Base-by-base conservation (phyloP, 208 protist genomes). In the Leishmania arabica region DNA sequence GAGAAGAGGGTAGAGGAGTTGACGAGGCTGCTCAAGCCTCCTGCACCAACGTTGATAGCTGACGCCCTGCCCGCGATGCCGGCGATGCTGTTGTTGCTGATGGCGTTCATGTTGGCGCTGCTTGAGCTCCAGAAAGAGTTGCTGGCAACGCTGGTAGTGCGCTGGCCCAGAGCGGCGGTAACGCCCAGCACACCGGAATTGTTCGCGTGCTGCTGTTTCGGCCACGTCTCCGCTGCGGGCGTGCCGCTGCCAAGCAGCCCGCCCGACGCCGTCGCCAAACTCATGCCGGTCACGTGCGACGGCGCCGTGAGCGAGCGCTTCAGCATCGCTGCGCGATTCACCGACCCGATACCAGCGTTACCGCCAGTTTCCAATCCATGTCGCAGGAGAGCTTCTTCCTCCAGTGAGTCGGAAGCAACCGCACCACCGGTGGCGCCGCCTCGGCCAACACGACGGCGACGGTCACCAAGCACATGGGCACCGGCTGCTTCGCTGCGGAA, bases 281-380 rank as follows among this genome's bases (percentile, higher is more conserved):
- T 70, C 73, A 71, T 68, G n/a, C 51, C 73, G 6, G 47, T 62
- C 1, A 85, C 65, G 7, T 31, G 21, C n/a, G 82, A 79, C 27
- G 82, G 78, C 56, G 82, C 82, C 0, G 82, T 85, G 21, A 51
- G 19, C 21, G 77, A 79, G 19, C 56, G 72, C 37, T 68, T 47
- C 60, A 58, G 60, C n/a, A 66, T n/a, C 45, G 40, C 11, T 15
- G 40, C 37, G 3, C n/a, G 42, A 21, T 9, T 37, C 58, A 27
- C n/a, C 58, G 62, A 24, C 56, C 45, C 31, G 45, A 27, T 34
- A 51, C 5, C 75, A 8, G 45, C 31, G 42, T 8, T 24, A 6
- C 17, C 72, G 21, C 72, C 66, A 49, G 19, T 37, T 13, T 17
- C 31, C 19, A 71, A 31, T 27, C 31, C 34, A 24, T 77, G 79